Base-by-base conservation (phyloP, 805 yeast species). In the Torulaspora microellipsoides region DNA sequence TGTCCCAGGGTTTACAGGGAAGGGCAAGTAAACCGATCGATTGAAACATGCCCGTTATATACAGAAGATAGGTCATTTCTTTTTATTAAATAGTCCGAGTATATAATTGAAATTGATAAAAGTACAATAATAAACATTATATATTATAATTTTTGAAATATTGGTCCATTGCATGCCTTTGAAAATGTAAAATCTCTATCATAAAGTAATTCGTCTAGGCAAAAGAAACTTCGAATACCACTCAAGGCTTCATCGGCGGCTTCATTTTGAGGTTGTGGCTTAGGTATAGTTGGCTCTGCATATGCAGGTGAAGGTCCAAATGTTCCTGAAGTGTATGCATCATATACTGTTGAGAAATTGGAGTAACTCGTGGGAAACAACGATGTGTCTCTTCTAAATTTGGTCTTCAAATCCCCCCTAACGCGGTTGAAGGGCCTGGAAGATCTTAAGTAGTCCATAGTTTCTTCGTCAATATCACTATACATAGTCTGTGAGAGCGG, bases 1-100 rank as follows among this genome's bases (percentile, higher is more conserved):
- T 5, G 51, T 63, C n/a, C 67, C 67, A 6, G 64, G 62, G 0
- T 62, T 61, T 43, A 49, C 56, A n/a, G 61, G 59, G 8, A 28
- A 42, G 8, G 51, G 51, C n/a, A 44, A 20, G 7, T 20, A 20
- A 20, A 20, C 4, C 8, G 25, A 20, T 20, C 25, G 8, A 2
- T 39, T 5, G 8, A 31, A 13, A 32, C 32, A n/a, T 42, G 23
- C 20, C 11, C 7, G 5, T 2, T 12, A 12, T 8, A n/a, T 38
- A 13, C 12, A 6, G 7, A 5, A 12, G 38, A 27, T 20, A 4
- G 8, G 7, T 7, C 25, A 20, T 20, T 20, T 20, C 25, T 20
- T 17, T 17, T 2, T 20, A 20, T 7, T 4, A 20, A 20, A 20
- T 20, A 20, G 25, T 20, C 2, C 2, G 2, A 4, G 4, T 3